These are phyloP conservation scores for Cryptosporidium canis DNA, from an alignment of 169 alveolate genomes.

Conservation along the genomic window DNA sequence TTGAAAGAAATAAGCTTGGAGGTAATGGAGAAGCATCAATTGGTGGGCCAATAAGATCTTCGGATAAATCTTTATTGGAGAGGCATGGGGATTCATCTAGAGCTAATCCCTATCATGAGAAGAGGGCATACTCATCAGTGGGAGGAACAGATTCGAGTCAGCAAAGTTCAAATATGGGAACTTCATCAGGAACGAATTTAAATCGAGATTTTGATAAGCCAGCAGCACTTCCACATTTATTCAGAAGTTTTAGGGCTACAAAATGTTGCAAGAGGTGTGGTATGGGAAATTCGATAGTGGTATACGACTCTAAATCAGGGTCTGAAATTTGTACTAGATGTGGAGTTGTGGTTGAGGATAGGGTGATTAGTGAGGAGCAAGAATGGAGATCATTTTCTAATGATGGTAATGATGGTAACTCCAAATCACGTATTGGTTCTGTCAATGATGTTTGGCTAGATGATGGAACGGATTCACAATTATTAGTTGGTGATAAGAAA, in stretches of 20 bases:
- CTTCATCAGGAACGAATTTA: neutral
- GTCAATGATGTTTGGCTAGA: slow-evolving; percentile 89
- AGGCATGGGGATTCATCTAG: neutral
- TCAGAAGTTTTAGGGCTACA: slow-evolving; percentile 66
- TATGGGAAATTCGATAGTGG: slow-evolving; percentile 77
- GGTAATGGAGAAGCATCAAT: neutral
- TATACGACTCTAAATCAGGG: slow-evolving; percentile 86
- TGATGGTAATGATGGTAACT: slow-evolving; percentile 83
- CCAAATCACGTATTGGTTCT: slow-evolving; percentile 88
- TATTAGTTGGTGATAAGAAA: slow-evolving; percentile 80
- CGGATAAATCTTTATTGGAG: neutral
- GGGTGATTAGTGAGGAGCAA: slow-evolving; percentile 86
- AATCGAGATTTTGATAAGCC: slow-evolving; percentile 7
- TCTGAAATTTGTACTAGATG: slow-evolving; percentile 87
- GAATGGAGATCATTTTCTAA: slow-evolving; percentile 88
- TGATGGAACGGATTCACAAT: slow-evolving; percentile 85
- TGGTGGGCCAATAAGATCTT: slow-evolving; percentile 24
- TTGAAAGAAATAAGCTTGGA: neutral
- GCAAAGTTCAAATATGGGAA: neutral
- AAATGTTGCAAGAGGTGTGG: slow-evolving; percentile 83
- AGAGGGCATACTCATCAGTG: neutral
- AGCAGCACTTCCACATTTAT: slow-evolving; percentile 56
- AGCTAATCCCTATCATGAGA: slow-evolving; percentile 4
- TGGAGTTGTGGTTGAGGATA: slow-evolving; percentile 85
- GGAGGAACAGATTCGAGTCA: neutral